Evolutionary conservation across 495 filamentous ascomycete genomes (phyloP).

Genomic region (Elaphomyces granulatus): DNA sequence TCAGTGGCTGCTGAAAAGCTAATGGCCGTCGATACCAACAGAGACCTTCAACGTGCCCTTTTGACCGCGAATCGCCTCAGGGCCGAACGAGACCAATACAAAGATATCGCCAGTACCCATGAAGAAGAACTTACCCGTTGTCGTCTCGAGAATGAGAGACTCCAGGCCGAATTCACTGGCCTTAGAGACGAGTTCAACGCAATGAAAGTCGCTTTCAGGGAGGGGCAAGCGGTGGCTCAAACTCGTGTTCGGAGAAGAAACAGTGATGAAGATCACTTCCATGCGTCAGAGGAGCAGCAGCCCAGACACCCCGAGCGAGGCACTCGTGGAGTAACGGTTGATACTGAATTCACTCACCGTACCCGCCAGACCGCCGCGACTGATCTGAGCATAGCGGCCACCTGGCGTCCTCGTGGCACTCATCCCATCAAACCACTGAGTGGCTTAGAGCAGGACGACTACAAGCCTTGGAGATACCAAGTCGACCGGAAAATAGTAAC

Average conservation of each 20-base stretch:
- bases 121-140: not conserved
- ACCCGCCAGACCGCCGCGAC: not conserved
- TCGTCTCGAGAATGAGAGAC: not conserved
- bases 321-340: too few species aligned
- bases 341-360: not conserved
- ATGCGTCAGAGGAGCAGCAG: too few species aligned
- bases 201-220: too few species aligned
- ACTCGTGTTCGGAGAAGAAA: too few species aligned
- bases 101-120: not conserved
- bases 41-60: too few species aligned
- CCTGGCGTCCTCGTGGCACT: not conserved
- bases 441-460: not conserved
- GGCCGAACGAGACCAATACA: not conserved
- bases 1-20: too few species aligned
- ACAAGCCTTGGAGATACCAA: not conserved
- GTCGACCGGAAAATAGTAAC: not conserved
- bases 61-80: too few species aligned
- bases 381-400: not conserved
- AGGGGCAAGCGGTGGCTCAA: too few species aligned
- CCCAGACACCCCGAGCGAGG: too few species aligned
- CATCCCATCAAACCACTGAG: not conserved
- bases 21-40: too few species aligned
- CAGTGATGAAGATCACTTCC: too few species aligned
- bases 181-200: too few species aligned
- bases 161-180: not conserved